Evolutionary conservation across 257 asterid species (phyloP).

Genomic region (Nicotiana tomentosiformis): DNA sequence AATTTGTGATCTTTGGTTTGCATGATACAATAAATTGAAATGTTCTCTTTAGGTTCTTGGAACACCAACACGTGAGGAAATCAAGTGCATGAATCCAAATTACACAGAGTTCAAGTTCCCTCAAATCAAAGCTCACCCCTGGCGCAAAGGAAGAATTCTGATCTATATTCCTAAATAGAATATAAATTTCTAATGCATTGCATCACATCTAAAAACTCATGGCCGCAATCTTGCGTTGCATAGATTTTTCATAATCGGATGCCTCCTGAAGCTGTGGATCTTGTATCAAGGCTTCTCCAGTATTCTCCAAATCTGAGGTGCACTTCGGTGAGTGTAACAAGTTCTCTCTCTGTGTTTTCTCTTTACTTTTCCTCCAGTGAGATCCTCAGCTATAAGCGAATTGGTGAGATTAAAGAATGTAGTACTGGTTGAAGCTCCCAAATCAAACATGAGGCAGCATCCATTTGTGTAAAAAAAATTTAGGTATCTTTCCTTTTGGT

Average conservation of each 20-base stretch:
- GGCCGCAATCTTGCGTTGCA: neutral
- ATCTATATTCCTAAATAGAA: neutral
- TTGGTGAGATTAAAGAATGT: neutral
- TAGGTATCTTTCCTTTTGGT: neutral
- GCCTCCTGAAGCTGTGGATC: conserved; percentile 53
- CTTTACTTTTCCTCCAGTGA: neutral
- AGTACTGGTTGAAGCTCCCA: neutral
- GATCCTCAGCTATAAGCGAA: neutral
- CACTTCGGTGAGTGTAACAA: conserved; percentile 60
- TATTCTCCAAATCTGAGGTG: conserved; percentile 84
- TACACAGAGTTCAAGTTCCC: conserved; percentile 78
- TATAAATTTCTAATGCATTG: neutral
- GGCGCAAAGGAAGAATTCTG: conserved; percentile 59
- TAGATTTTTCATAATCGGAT: conserved; percentile 78
- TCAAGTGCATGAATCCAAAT: conserved; percentile 87
- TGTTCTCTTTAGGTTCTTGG: conserved; percentile 52
- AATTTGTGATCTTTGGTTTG: neutral
- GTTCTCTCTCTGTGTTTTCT: neutral
- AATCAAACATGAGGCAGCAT: neutral
- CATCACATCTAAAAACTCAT: neutral
- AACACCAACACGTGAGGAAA: conserved; percentile 85
- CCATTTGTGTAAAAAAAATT: neutral
- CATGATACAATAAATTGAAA: neutral
- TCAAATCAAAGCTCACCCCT: conserved; percentile 31
- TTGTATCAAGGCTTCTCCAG: conserved; percentile 61